phyloP scores from a whole-genome alignment of 805 yeast species.

The Schwanniomyces occidentalis region DNA sequence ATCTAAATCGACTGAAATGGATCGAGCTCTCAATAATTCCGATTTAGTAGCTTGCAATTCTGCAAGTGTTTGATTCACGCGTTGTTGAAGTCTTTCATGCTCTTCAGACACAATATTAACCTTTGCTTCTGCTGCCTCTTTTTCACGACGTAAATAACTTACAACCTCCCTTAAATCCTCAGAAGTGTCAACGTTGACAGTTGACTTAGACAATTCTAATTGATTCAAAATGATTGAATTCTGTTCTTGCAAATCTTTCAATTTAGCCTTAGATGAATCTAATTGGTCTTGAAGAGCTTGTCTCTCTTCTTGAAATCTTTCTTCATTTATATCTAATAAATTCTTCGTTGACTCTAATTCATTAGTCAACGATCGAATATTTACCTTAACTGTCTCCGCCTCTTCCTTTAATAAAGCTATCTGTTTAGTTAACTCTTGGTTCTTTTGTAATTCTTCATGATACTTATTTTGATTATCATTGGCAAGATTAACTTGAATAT shows the following conservation, averaged over 20 bases:
- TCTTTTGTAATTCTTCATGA: slow-evolving; percentile 54
- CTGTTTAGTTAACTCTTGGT: slow-evolving; percentile 49
- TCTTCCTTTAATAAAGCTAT: slow-evolving; percentile 18
- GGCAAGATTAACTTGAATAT: slow-evolving; percentile 47
- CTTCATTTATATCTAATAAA: slow-evolving; percentile 17
- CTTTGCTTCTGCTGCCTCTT: slow-evolving; percentile 66
- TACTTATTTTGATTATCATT: slow-evolving; percentile 53
- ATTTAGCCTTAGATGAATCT: slow-evolving; percentile 41
- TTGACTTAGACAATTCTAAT: slow-evolving; percentile 43
- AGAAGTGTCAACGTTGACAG: slow-evolving; percentile 11
- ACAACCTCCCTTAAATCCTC: slow-evolving; percentile 50
- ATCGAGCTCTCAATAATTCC: slow-evolving; percentile 39
- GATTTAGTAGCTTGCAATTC: slow-evolving; percentile 55
- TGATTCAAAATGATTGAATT: slow-evolving; percentile 69
- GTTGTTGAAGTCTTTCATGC: slow-evolving; percentile 50
- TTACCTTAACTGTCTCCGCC: slow-evolving; percentile 14
- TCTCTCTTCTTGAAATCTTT: slow-evolving; percentile 20
- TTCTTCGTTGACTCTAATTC: slow-evolving; percentile 12
- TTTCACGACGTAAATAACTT: slow-evolving; percentile 67
- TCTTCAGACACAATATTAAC: slow-evolving; percentile 45
- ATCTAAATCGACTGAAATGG: slow-evolving; percentile 20
- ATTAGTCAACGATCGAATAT: slow-evolving; percentile 8
- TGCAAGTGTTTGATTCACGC: slow-evolving; percentile 44
- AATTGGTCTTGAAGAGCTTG: slow-evolving; percentile 33
- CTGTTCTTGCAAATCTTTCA: slow-evolving; percentile 63